These are phyloP conservation scores for Rutstroemia sp. DNA, from an alignment of 2,329 filamentous ascomycete species.

Conservation along the genomic window DNA sequence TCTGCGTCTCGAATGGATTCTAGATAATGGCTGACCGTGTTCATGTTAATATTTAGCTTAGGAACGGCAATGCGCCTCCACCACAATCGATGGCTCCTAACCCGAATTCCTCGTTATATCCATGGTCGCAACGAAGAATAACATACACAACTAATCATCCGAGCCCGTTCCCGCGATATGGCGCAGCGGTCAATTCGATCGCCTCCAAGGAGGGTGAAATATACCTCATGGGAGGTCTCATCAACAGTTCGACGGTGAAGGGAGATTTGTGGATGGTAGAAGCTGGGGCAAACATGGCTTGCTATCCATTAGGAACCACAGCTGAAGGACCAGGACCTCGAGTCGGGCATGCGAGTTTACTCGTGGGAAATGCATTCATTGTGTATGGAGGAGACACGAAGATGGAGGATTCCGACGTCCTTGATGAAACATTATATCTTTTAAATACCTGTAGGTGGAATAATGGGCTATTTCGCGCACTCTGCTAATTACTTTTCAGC, in stretches of 20 bases:
- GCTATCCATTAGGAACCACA: slow-evolving; percentile 85
- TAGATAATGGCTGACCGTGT: slow-evolving; percentile 1
- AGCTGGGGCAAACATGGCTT: slow-evolving; percentile 77
- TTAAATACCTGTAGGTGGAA: slow-evolving; percentile 83
- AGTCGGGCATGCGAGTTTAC: slow-evolving; percentile 86
- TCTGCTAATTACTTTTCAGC: slow-evolving; percentile 45
- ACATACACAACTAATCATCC: slow-evolving; percentile 76
- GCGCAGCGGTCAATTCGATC: slow-evolving; percentile 85
- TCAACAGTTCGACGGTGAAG: slow-evolving; percentile 92
- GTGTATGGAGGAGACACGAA: slow-evolving; percentile 99
- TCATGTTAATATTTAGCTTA: slow-evolving; percentile 36
- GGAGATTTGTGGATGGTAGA: slow-evolving; percentile 98
- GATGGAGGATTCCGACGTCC: slow-evolving; percentile 80
- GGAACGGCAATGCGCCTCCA: slow-evolving; percentile 40
- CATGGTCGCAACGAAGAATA: slow-evolving; percentile 86
- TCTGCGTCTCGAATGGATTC: background rate
- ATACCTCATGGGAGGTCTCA: slow-evolving; percentile 94
- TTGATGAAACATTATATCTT: slow-evolving; percentile 94
- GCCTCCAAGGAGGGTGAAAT: slow-evolving; percentile 96
- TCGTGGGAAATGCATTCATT: slow-evolving; percentile 98
- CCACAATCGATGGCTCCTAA: slow-evolving; percentile 34
- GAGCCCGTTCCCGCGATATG: slow-evolving; percentile 92
- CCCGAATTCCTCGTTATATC: slow-evolving; percentile 77
- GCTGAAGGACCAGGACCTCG: slow-evolving; percentile 90
- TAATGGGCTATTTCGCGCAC: background rate